A percentile compares a stretch with the other conserved stretches of the same genome.
These are phyloP conservation scores for Gryganskiella cystojenkinii DNA, from an alignment of 192 early-diverging fungal genomes.

Conservation along the genomic window DNA sequence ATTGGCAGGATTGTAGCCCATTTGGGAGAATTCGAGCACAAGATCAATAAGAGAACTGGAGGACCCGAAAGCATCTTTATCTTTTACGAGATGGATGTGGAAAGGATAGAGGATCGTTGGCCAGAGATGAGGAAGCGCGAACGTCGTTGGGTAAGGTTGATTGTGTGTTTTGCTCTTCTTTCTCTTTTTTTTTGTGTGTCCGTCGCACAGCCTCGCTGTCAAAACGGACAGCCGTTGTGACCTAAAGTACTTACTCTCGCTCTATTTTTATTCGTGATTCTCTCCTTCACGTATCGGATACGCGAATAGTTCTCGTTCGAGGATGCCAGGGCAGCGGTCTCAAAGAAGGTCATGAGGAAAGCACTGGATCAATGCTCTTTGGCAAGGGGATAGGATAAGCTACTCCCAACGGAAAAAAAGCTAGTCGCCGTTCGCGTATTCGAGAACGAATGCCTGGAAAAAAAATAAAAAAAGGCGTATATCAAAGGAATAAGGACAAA, in stretches of 20 bases:
- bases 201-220: neutral
- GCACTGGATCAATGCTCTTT: slow-evolving; percentile 54
- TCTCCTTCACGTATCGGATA: too few species aligned
- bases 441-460: too few species aligned
- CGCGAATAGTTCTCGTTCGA: slow-evolving; percentile 55
- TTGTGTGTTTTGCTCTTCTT: slow-evolving; percentile 4
- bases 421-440: too few species aligned
- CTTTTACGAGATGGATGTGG: slow-evolving; percentile 68
- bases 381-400: slow-evolving; percentile 4
- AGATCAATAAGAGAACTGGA: slow-evolving; percentile 52
- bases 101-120: slow-evolving; percentile 61
- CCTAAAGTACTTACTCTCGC: neutral
- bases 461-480: too few species aligned
- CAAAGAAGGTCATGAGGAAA: slow-evolving; percentile 57
- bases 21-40: slow-evolving; percentile 62
- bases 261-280: too few species aligned
- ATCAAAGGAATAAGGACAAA: too few species aligned
- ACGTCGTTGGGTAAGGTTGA: slow-evolving; percentile 57
- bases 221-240: neutral
- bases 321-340: slow-evolving; percentile 40
- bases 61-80: slow-evolving; percentile 53
- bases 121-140: slow-evolving; percentile 63
- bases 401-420: too few species aligned
- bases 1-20: slow-evolving; percentile 60
- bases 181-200: neutral